Conservation (phyloP, 2,329 filamentous ascomycete genomes). For the Fusarium sp. region DNA sequence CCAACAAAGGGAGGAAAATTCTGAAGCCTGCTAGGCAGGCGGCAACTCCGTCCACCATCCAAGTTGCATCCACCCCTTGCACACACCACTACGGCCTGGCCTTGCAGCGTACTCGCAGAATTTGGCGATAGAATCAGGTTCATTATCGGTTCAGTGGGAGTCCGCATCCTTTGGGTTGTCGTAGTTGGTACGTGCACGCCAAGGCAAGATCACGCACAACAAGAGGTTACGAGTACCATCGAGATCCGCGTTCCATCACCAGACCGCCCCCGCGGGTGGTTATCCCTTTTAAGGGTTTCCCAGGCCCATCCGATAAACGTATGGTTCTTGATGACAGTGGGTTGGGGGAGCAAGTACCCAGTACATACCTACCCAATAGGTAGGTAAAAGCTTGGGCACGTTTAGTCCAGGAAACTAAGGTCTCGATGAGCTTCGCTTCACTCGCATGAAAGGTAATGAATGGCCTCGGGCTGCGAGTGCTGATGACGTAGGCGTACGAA, state of each 20-base stretch:
- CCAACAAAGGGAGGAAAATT: slow-evolving; percentile 8
- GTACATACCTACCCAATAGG: not conserved
- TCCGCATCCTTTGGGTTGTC: slow-evolving; percentile 7
- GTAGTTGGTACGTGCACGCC: slow-evolving; percentile 11
- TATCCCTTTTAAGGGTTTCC: not conserved
- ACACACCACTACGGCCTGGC: slow-evolving; percentile 8
- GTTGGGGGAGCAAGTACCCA: not conserved
- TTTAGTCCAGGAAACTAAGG: not conserved
- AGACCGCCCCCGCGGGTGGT: slow-evolving; percentile 12
- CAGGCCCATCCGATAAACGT: slow-evolving; percentile 22
- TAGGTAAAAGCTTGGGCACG: not conserved
- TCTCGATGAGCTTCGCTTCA: not conserved
- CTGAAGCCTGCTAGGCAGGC: slow-evolving; percentile 32
- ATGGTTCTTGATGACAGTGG: slow-evolving; percentile 18
- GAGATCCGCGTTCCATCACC: slow-evolving; percentile 5
- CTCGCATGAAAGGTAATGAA: not conserved
- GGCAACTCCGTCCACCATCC: slow-evolving; percentile 12
- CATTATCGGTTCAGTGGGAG: not conserved
- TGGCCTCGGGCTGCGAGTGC: not conserved
- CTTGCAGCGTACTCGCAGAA: not conserved
- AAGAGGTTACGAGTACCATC: slow-evolving; percentile 6
- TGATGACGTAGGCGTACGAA: not conserved
- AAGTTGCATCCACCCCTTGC: slow-evolving; percentile 13
- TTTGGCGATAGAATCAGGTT: slow-evolving; percentile 15
- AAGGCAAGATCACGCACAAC: not conserved